Base-by-base conservation (phyloP, 2,329 filamentous ascomycete genomes). In the Penicillium hesseltinei region DNA sequence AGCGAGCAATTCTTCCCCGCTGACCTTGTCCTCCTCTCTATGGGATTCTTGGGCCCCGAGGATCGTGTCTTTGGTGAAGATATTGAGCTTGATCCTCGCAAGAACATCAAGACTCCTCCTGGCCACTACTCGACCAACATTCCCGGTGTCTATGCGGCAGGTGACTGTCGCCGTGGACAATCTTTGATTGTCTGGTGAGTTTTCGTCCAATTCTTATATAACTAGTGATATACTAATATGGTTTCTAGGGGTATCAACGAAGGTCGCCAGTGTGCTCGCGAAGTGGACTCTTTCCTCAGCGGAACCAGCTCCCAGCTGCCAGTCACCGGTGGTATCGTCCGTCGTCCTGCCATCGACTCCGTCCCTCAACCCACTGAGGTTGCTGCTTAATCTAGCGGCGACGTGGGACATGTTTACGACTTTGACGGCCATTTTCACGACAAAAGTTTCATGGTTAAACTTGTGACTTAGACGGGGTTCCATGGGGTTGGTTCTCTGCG, bases 31-130 rank as follows among this genome's bases (percentile, higher is more conserved):
- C 85, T 97, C 44, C 82, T 97, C 48, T 96, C 93, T 51, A 97
- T 97, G 93, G 93, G 93, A 72, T 97, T 97, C 88, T 79, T 97
- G 62, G 93, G 93, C 10, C 92, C 92, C 7, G 93, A 97, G 79
- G 90, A 90, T 66, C 89, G 91, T 64, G 87, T 96, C 39, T 83
- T 97, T 40, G 91, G 90, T 50, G 88, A 91, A n/a, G 84, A 89
- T 40, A 88, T 97, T 62, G 92, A 97, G 78, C 92, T 92, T 75
- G 93, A 97, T 73, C 83, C 85, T 51, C 88, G 93, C 71, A 96
- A 96, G 85, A 97, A 97, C 75, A 88, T 97, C 79, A 97, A 97
- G 87, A 97, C 93, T 9, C 82, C 91, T 31, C 82, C 88, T 52
- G 92, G 92, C 66, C 88, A 92, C 72, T 97, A 97, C 78, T 84